Evolutionary conservation across 2,329 filamentous ascomycete genomes (phyloP), one percentile per base, ranked within the genome.

Genomic region (Mycogone perniciosa): DNA sequence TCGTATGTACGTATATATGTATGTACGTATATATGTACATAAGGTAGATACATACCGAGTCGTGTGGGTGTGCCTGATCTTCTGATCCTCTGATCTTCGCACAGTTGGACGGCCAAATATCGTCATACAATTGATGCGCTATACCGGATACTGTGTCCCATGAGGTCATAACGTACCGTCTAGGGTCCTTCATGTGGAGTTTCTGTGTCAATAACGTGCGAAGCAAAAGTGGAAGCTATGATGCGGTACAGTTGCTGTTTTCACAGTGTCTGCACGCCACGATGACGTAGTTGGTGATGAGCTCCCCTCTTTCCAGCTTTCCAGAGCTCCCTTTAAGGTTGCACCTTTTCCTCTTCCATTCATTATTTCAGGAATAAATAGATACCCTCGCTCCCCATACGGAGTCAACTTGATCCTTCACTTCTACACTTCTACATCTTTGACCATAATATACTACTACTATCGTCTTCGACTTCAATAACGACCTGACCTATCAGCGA

Each of bases 261-360:
- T 43, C 3, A 44, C 50, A 39, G 30, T 27, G 38, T 31, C 30
- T 13, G 51, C 47, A 51, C 47, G 46, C 50, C 50, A 55, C 55
- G 48, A 56, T 56, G 55, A 56, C 55, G 55, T 56, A 56, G 53
- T 33, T 27, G 46, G 53, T 37, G 34, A 38, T 49, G 38, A 46
- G 51, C 49, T 44, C 37, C 46, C 43, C 48, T 43, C 44, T 46
- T 43, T 31, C 35, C 43, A 11, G n/a, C 30, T 20, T 34, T 48
- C 41, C 20, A 38, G 33, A 31, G 45, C 50, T 38, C 46, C 42
- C 44, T 48, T 47, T 44, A 46, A 48, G 42, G 38, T 35, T 44
- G 34, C 50, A 42, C 33, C 31, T 43, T 30, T 49, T 54, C 50
- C 45, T 38, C 44, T 44, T 40, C 30, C 8, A 9, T 39, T 47